phyloP scores from a whole-genome alignment of 495 filamentous ascomycete genomes.

The Aspergillus incahuasiensis region DNA sequence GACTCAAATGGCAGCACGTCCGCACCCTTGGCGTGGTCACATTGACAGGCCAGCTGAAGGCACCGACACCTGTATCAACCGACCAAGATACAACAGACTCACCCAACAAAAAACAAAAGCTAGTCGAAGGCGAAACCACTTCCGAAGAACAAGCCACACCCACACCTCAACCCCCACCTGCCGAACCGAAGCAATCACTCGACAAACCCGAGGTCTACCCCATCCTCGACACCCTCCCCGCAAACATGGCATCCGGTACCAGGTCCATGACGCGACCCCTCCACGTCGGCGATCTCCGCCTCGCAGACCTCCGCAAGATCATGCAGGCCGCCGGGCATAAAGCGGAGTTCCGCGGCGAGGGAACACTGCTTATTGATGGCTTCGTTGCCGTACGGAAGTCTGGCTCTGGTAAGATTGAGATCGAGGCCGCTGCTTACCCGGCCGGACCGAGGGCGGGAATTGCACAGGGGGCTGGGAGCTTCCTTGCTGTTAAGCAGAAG shows the following conservation, averaged over 20 bases:
- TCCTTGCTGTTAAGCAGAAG: constrained; percentile 71
- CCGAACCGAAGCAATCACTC: constrained; percentile 16
- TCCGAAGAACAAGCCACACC: constrained; percentile 16
- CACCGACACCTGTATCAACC: constrained; percentile 22
- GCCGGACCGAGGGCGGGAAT: constrained; percentile 26
- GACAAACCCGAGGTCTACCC: constrained; percentile 45
- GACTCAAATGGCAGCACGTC: constrained; percentile 92
- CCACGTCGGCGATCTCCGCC: constrained; percentile 87
- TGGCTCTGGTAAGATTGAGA: constrained; percentile 78
- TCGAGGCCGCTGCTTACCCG: constrained; percentile 66
- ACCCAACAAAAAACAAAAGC: constrained; percentile 64
- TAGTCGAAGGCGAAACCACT: constrained; percentile 28
- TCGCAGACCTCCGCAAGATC: constrained; percentile 81
- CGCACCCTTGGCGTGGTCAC: constrained; percentile 84
- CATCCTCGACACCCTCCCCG: constrained; percentile 71
- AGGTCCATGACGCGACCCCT: constrained; percentile 78
- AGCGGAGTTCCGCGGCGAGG: constrained; percentile 91
- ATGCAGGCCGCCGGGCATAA: constrained; percentile 79
- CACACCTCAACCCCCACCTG: background rate
- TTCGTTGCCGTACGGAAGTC: constrained; percentile 84
- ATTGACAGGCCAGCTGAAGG: constrained; percentile 62
- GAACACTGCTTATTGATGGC: constrained; percentile 83
- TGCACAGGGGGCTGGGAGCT: constrained; percentile 48
- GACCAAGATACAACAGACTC: constrained; percentile 39
- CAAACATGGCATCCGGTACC: constrained; percentile 69